These are phyloP conservation scores for Wickerhamiella australiensis DNA, from an alignment of 805 yeast genomes.

Conservation along the genomic window DNA sequence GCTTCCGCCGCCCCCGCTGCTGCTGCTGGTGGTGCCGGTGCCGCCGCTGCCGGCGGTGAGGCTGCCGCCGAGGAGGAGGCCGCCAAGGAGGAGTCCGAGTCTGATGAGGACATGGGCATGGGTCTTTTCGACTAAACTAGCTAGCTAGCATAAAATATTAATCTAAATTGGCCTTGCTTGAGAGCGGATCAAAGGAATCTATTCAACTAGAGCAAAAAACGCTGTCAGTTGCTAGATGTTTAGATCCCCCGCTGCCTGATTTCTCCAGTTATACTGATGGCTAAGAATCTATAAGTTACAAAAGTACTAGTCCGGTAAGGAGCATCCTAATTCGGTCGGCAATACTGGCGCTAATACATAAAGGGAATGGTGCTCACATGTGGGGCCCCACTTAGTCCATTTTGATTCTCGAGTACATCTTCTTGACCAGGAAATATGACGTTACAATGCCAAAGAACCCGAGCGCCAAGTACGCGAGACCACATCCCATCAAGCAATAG, in stretches of 20 bases:
- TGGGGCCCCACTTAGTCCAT: no score
- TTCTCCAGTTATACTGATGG: no score
- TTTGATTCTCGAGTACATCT: constrained; percentile 73
- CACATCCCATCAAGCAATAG: constrained; percentile 61
- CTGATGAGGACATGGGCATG: constrained; percentile 87
- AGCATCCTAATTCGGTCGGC: no score
- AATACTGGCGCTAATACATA: no score
- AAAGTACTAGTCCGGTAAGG: no score
- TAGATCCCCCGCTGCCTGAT: no score
- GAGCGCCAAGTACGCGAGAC: constrained; percentile 63
- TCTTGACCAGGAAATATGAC: constrained; percentile 59
- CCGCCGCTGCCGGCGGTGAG: constrained; percentile 49
- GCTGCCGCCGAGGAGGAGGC: constrained; percentile 44
- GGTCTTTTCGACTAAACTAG: constrained; percentile 70
- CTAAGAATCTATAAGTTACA: no score
- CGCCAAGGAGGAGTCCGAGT: constrained; percentile 45
- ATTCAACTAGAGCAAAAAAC: no score
- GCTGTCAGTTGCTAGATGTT: no score
- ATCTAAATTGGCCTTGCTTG: constrained; percentile 3
- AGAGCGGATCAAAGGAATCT: no score
- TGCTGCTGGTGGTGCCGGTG: constrained; percentile 52
- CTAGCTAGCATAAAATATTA: constrained; percentile 9
- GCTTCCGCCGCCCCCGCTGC: constrained; percentile 52
- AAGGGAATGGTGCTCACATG: no score
- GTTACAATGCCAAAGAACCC: constrained; percentile 80